Base-by-base conservation (phyloP, 2,329 filamentous ascomycete species). In the Aspergillus sp. region DNA sequence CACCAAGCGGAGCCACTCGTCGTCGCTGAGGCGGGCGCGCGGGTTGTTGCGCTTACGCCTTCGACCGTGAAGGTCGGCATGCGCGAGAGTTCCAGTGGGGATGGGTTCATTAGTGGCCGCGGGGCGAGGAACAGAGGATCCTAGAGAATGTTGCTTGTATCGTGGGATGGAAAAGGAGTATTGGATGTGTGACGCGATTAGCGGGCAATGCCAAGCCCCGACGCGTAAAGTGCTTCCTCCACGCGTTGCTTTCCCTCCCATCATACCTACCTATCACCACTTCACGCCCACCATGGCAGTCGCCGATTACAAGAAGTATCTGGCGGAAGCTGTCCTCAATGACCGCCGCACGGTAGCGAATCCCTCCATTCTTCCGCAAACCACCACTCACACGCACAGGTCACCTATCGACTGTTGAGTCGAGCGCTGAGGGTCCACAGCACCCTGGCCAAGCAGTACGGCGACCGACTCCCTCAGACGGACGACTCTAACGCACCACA, bases 401-500 rank as follows among this genome's bases (percentile, higher is more conserved):
- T 96, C 64, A 96, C 89, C 47, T 97, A 97, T 77, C 87, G 91
- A 47, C 78, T 88, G 45, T 76, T 99, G 56, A 94, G 91, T 72
- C 84, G 93, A 64, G 88, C 87, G 36, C 74, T 97, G 49, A 88
- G 91, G 64, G 81, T 96, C 42, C 88, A 97, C 69, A 87, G 89
- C 70, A 94, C 95, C 67, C 78, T 82, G 41, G 94, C 94, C 11
- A 99, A 99, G 73, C 86, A 92, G 92, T 95, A 76, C 25, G 25
- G 25, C 25, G 59, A 82, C 71, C 54, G 52, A n/a, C 44, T 19
- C 45, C 20, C 3, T 45, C 7, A 29, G 25, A 29, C 25, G 7
- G 9, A 29, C 25, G 25, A 4, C 1, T 5, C 53, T 58, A 10
- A 52, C 43, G 7, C 1, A 4, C 11, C 58, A 16, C 48, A 96